Conservation (phyloP, 192 early-diverging fungal genomes). For the Backusella macrospora region DNA sequence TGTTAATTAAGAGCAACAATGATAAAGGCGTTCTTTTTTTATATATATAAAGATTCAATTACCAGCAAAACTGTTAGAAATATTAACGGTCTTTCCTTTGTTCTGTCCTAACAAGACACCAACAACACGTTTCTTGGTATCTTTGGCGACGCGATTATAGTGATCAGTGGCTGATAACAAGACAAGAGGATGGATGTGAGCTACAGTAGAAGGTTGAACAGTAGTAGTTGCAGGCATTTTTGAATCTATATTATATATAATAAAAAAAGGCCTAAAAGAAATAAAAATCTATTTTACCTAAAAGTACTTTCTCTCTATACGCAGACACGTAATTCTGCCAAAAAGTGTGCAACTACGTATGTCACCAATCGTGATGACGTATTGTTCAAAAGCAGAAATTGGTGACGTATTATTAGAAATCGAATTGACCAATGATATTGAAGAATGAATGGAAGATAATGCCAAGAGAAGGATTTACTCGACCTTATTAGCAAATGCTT, state of each 20-base stretch:
- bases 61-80: constrained; percentile 98
- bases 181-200: constrained; percentile 96
- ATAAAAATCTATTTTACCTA: not conserved
- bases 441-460: not conserved
- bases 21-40: not conserved
- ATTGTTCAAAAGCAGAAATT: not conserved
- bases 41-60: constrained; percentile 27
- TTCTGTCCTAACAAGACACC: constrained; percentile 95
- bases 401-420: not conserved
- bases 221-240: constrained; percentile 47
- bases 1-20: not conserved
- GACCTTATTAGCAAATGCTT: too few species aligned
- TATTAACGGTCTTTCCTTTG: constrained; percentile 86
- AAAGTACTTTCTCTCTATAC: not conserved
- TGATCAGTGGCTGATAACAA: constrained; percentile 99
- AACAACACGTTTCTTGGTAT: constrained; percentile 95
- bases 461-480: too few species aligned
- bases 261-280: not conserved
- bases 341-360: not conserved
- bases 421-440: not conserved
- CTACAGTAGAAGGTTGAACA: constrained; percentile 54
- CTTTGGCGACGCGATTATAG: constrained; percentile 94
- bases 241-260: not conserved
- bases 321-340: constrained; percentile 6
- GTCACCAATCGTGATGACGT: not conserved